These are phyloP conservation scores for Meyerozyma athensensis DNA, from an alignment of 1,139 yeast genomes.

Conservation along the genomic window DNA sequence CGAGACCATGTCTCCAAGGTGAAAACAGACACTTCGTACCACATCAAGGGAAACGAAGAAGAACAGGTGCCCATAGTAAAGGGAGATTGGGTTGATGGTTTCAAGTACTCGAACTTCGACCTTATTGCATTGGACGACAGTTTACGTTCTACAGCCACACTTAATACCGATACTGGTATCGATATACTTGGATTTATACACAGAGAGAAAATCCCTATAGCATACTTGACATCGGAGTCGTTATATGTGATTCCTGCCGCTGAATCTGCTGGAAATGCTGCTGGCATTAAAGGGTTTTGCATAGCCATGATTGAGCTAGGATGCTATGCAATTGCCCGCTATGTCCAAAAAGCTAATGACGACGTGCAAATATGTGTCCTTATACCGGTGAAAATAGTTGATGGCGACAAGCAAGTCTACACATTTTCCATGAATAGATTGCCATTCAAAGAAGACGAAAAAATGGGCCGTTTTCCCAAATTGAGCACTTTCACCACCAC, in stretches of 20 bases:
- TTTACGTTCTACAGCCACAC: constrained; percentile 28
- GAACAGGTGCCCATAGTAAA: constrained; percentile 6
- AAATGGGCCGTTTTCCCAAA: constrained; percentile 55
- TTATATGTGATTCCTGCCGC: constrained; percentile 44
- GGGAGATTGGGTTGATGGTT: constrained; percentile 16
- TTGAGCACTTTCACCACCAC: constrained; percentile 23
- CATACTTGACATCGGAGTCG: constrained; percentile 57
- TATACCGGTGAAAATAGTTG: constrained; percentile 40
- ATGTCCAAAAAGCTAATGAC: constrained; percentile 44
- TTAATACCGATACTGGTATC: constrained; percentile 45
- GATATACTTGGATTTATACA: constrained; percentile 64
- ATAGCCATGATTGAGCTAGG: constrained; percentile 47
- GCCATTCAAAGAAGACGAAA: constrained; percentile 81
- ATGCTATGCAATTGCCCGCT: constrained; percentile 57
- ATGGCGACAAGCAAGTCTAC: constrained; percentile 16
- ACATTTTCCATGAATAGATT: constrained; percentile 41
- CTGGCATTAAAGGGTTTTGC: constrained; percentile 51
- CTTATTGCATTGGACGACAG: constrained; percentile 20
- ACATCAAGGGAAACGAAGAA: constrained; percentile 15
- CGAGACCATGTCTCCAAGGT: constrained; percentile 12
- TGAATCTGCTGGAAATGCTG: constrained; percentile 30
- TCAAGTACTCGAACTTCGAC: constrained; percentile 59
- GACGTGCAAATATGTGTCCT: constrained; percentile 56
- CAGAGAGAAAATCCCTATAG: constrained; percentile 45
- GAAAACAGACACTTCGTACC: constrained; percentile 21